Evolutionary conservation across 2,329 filamentous ascomycete species (phyloP).

Genomic region (Exophiala xenobiotica): DNA sequence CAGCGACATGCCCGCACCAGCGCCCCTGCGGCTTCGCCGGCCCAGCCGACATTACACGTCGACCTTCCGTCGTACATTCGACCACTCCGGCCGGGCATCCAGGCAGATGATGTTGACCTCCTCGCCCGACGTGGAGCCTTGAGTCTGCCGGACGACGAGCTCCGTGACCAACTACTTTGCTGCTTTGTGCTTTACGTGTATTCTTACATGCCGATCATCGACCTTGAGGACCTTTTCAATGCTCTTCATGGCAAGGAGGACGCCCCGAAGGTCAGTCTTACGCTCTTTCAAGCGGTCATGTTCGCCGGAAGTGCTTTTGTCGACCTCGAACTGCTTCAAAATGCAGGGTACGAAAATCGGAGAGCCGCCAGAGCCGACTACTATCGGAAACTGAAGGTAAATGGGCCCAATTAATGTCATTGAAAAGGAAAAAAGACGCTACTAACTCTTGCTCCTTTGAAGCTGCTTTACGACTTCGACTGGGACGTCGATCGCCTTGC

Average conservation of each 20-base stretch:
- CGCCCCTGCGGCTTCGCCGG: not conserved
- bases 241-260: conserved; percentile 64
- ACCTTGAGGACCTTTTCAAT: conserved; percentile 34
- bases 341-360: conserved; percentile 39
- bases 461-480: conserved; percentile 83
- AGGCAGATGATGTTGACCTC: conserved; percentile 19
- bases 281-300: conserved; percentile 92
- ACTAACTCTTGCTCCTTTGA: conserved; percentile 55
- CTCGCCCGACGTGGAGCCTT: conserved; percentile 61
- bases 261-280: conserved; percentile 68
- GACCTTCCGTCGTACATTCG: conserved; percentile 21
- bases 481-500: conserved; percentile 87
- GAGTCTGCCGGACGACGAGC: conserved; percentile 64
- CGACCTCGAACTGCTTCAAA: conserved; percentile 15
- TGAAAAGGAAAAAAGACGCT: too few species aligned
- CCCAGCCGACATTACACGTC: not conserved
- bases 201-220: conserved; percentile 87
- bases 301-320: conserved; percentile 88
- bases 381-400: conserved; percentile 77
- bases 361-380: conserved; percentile 77
- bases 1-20: not conserved
- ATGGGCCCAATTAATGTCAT: conserved; percentile 69
- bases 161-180: conserved; percentile 78
- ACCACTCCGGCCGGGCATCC: conserved; percentile 12
- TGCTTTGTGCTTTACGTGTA: conserved; percentile 86